Evolutionary conservation across 495 filamentous ascomycete genomes (phyloP), one percentile per base, ranked within the genome.

Genomic region (Clohesyomyces aquaticus): DNA sequence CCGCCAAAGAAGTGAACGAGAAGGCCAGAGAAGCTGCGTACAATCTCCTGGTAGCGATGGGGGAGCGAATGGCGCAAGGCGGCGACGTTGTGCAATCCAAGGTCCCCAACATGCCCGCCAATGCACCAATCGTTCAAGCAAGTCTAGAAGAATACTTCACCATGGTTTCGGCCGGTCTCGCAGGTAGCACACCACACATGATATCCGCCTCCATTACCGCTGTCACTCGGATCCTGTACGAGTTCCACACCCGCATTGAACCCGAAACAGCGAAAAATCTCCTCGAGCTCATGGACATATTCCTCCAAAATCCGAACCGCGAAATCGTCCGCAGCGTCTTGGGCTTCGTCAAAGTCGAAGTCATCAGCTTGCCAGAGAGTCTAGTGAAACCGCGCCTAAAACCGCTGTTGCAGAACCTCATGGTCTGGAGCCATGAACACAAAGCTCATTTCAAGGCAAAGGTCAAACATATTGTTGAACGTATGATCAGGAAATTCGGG

Each of bases 341-440:
- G 1, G 94, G 94, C 19, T 98, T 98, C 74, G 88, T 96, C 71
- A 98, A 98, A 80, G 94, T 98, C 18, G 93, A 88, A 58, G 84
- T 96, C 53, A 90, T 98, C 66, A 87, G 88, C 58, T 78, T 98
- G 28, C 89, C 91, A 0, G 85, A 84, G 21, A 83, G 87, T 4
- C 74, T 91, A 60, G 85, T 98, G 79, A 77, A 83, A 26, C 85
- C 90, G 16, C 83, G 90, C 28, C 82, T 98, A 32, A 73, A 77
- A 25, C 82, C 85, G 1, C 79, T 98, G 54, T 82, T 98, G 22
- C 90, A 92, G 21, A 95, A 93, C 74, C 78, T 97, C 10, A 90
- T 97, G 86, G 86, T 89, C 19, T 98, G 94, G 94, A 91, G 88
- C 69, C 91, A 96, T 76, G 94, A 98, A 75, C 95, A 98, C 78